Conservation (phyloP, 192 early-diverging fungal genomes). For the Spinellus fusiger region DNA sequence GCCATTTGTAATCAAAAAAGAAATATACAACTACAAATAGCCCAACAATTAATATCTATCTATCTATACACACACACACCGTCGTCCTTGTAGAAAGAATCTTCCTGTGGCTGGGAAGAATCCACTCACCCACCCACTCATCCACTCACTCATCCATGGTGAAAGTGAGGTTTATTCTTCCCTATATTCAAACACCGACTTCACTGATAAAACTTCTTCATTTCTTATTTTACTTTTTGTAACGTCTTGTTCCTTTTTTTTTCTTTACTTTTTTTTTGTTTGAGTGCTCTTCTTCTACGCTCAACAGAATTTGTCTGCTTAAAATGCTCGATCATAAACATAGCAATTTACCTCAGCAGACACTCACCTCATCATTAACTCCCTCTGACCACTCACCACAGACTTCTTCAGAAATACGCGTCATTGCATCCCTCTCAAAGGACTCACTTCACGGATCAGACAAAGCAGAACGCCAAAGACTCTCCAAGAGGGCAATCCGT, state of each 20-base stretch:
- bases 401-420: neutral
- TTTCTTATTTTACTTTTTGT: neutral
- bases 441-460: neutral
- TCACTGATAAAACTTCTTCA: neutral
- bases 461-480: conserved; percentile 40
- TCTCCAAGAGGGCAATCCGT: conserved; percentile 28
- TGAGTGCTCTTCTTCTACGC: neutral
- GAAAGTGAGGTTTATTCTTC: neutral
- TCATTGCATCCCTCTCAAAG: neutral
- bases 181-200: neutral
- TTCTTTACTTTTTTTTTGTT: neutral
- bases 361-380: neutral
- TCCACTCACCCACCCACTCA: too few species aligned
- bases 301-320: neutral
- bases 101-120: too few species aligned
- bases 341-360: neutral
- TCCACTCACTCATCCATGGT: neutral
- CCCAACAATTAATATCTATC: too few species aligned
- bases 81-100: too few species aligned
- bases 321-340: neutral
- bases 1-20: too few species aligned
- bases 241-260: neutral
- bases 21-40: too few species aligned
- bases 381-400: neutral
- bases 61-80: too few species aligned